These are phyloP conservation scores for Elasticomyces elasticus DNA, from an alignment of 495 filamentous ascomycete genomes.

Conservation along the genomic window DNA sequence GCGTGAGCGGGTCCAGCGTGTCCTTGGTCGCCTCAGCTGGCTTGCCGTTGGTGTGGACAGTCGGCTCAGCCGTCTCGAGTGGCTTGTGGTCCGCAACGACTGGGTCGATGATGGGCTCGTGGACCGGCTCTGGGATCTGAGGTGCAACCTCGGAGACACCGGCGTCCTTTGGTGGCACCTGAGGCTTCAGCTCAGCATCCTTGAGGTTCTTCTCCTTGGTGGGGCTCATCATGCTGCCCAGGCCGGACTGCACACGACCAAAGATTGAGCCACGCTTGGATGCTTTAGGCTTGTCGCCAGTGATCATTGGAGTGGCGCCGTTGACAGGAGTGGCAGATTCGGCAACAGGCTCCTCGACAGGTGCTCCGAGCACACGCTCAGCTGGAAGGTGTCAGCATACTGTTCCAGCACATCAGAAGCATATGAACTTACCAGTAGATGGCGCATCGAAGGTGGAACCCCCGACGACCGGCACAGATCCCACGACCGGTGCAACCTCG, in stretches of 20 bases:
- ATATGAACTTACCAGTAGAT: conserved; percentile 10
- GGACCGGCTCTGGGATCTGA: conserved; percentile 13
- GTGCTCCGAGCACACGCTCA: conserved; percentile 13
- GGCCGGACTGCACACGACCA: conserved; percentile 25
- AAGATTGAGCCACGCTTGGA: conserved; percentile 35
- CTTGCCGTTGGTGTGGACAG: conserved; percentile 5
- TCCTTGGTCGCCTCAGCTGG: conserved; percentile 12
- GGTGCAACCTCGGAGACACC: conserved; percentile 13
- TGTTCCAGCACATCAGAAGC: background rate
- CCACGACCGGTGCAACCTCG: conserved; percentile 6
- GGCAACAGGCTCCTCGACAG: conserved; percentile 11
- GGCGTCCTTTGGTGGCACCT: conserved; percentile 28
- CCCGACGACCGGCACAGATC: background rate
- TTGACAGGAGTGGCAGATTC: background rate
- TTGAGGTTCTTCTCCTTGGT: conserved; percentile 33
- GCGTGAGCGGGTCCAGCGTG: background rate
- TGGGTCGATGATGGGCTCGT: conserved; percentile 1
- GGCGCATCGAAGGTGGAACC: conserved; percentile 16
- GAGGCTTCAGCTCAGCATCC: conserved; percentile 28
- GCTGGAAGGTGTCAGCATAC: conserved; percentile 11
- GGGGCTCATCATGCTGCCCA: conserved; percentile 30
- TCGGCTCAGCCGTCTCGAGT: background rate
- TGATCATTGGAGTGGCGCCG: conserved; percentile 15
- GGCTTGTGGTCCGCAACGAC: conserved; percentile 3
- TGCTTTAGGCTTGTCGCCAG: conserved; percentile 25